Base-by-base conservation (phyloP, 169 alveolate genomes). In the Cryptosporidium ubiquitum region DNA sequence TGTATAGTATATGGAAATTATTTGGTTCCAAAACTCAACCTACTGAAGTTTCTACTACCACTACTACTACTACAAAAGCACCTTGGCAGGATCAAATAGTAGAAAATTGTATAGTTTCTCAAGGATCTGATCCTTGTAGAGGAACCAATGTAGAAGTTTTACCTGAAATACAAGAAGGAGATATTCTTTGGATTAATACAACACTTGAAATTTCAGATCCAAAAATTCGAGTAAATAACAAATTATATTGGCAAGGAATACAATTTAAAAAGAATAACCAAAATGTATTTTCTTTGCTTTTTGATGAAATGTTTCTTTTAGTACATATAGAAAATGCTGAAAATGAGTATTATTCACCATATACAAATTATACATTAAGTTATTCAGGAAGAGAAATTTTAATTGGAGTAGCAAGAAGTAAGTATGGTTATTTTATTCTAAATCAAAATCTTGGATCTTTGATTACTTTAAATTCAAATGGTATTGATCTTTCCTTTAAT, bases 221-320 rank as follows among this genome's bases (percentile, higher is more conserved):
- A 7, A n/a, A 7, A n/a, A 57, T 73, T 23, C 18, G 1, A 14
- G 14, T 31, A 26, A 58, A 58, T 20, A 44, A 44, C 4, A 42
- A 73, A 35, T 14, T n/a, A 23, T 73, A 33, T 57, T 73, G 85
- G 85, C 85, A 73, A 5, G 85, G 85, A 52, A 55, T 73, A 10
- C 71, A 55, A 40, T 33, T 58, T 3, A 37, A 37, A 6, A 52
- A 73, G 9, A 37, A 73, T 35, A 35, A 51, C 14, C 20, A 73
- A 35, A 23, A 18, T 12, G 57, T 73, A 3, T 73, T 51, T 26
- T 37, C 68, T 10, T 0, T 73, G 23, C 51, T 73, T 9, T 73
- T 73, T 51, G 70, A 73, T 55, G 85, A 73, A 10, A 7, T 55
- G 2, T 57, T 37, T 31, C 1, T 73, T 5, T 0, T 18, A 16